Conservation (phyloP, 176 grass and related monocot species). For the Triticum dicoccoides region DNA sequence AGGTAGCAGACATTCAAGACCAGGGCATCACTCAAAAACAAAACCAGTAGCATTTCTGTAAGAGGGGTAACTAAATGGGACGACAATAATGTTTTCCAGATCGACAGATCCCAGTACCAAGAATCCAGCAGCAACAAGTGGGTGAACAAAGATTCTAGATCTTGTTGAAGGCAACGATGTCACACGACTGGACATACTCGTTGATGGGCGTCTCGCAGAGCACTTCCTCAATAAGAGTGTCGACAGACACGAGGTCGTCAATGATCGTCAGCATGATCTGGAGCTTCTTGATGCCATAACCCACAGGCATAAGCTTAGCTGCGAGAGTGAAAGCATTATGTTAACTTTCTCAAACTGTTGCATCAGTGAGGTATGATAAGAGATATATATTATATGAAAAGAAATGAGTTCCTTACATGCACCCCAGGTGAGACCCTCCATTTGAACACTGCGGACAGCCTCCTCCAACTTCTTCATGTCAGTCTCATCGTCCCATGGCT, state of each 20-base stretch:
- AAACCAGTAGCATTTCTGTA: slow-evolving; percentile 14
- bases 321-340: slow-evolving; percentile 11
- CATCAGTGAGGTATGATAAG: neutral
- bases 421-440: slow-evolving; percentile 89
- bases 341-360: neutral
- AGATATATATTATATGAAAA: neutral
- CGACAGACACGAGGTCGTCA: slow-evolving; percentile 80
- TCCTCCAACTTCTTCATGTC: slow-evolving; percentile 97
- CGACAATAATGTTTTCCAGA: slow-evolving; percentile 5
- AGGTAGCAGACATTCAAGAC: slow-evolving; percentile 27
- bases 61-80: slow-evolving; percentile 14
- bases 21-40: slow-evolving; percentile 25
- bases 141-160: slow-evolving; percentile 37
- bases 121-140: neutral
- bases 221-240: slow-evolving; percentile 70
- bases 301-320: slow-evolving; percentile 88
- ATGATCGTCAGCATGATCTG: slow-evolving; percentile 86
- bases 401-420: slow-evolving; percentile 51
- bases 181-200: slow-evolving; percentile 84
- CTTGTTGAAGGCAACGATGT: slow-evolving; percentile 97
- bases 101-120: neutral
- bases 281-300: slow-evolving; percentile 97
- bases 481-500: slow-evolving; percentile 98
- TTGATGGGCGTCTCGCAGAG: slow-evolving; percentile 54
- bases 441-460: slow-evolving; percentile 69